Conservation (phyloP, 352 stramenopile species). For the Phytopythium chamaehyphon region DNA sequence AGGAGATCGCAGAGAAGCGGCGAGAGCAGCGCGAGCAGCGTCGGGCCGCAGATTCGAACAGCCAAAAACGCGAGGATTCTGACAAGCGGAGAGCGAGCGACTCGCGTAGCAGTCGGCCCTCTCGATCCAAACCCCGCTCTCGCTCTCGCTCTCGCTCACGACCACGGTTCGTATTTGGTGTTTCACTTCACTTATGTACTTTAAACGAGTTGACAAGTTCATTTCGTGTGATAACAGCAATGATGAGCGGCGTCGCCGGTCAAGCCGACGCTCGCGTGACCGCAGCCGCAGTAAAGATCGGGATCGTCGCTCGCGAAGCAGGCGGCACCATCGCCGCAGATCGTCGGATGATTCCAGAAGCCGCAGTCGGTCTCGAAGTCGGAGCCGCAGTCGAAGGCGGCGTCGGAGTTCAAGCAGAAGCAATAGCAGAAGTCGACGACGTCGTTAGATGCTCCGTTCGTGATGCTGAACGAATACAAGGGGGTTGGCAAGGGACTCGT, state of each 20-base stretch:
- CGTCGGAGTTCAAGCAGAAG: not conserved
- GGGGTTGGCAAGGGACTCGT: too few relatives aligned
- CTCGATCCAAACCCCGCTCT: not conserved
- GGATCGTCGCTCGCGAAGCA: conserved; percentile 20
- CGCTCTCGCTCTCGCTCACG: conserved; percentile 16
- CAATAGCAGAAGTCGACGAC: not conserved
- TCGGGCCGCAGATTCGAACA: not conserved
- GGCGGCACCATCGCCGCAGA: conserved; percentile 22
- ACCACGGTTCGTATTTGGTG: conserved; percentile 10
- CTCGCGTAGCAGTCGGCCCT: not conserved
- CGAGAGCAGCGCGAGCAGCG: conserved; percentile 15
- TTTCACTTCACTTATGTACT: not conserved
- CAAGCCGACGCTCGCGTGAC: conserved; percentile 23
- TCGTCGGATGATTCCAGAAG: conserved; percentile 29
- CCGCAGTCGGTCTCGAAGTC: conserved; percentile 36
- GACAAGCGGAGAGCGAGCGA: not conserved
- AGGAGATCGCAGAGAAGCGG: conserved; percentile 52
- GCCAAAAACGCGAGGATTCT: not conserved
- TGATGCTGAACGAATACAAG: not conserved
- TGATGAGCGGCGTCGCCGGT: conserved; percentile 12
- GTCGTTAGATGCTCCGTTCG: not conserved
- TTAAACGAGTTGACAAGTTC: too few relatives aligned
- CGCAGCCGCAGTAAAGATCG: conserved; percentile 26
- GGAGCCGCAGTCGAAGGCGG: conserved; percentile 32
- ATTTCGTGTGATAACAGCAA: not conserved